Conservation (phyloP, 1,284 basidiomycete species). For the Lignosus rhinocerotis region DNA sequence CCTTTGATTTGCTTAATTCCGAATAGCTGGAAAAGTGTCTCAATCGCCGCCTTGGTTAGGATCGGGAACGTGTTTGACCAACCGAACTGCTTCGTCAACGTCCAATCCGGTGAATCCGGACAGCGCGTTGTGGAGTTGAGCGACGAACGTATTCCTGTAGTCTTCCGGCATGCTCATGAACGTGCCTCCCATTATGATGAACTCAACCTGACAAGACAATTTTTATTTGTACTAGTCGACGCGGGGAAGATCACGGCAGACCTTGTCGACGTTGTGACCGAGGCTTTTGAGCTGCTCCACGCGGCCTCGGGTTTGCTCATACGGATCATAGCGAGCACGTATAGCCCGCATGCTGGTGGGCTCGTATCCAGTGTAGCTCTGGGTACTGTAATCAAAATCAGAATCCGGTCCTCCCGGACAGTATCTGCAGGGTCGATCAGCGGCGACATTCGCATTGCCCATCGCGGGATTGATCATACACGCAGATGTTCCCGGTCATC, state of each 20-base stretch:
- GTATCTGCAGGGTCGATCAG: slow-evolving; percentile 57
- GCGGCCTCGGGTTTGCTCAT: slow-evolving; percentile 94
- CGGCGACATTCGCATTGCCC: background rate
- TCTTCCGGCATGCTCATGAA: slow-evolving; percentile 99
- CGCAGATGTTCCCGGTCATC: slow-evolving; percentile 99
- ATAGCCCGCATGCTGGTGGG: slow-evolving; percentile 99
- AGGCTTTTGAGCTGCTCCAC: slow-evolving; percentile 95
- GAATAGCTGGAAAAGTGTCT: slow-evolving; percentile 64
- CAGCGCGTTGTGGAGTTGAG: slow-evolving; percentile 95
- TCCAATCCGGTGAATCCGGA: slow-evolving; percentile 93
- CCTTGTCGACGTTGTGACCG: slow-evolving; percentile 98
- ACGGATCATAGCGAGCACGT: slow-evolving; percentile 96
- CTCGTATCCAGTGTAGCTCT: slow-evolving; percentile 96
- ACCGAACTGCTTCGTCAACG: slow-evolving; percentile 96
- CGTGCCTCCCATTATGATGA: slow-evolving; percentile 99
- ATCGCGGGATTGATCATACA: slow-evolving; percentile 52
- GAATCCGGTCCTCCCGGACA: slow-evolving; percentile 99
- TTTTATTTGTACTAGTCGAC: background rate
- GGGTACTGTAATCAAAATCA: slow-evolving; percentile 99
- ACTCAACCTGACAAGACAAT: slow-evolving; percentile 76
- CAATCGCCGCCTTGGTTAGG: slow-evolving; percentile 2
- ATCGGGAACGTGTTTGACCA: slow-evolving; percentile 21
- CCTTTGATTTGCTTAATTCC: slow-evolving; percentile 97
- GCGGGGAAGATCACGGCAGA: slow-evolving; percentile 30
- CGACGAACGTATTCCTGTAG: slow-evolving; percentile 92